Percentiles rank a stretch among this genome's conserved stretches.
Conservation (phyloP, 2,329 filamentous ascomycete species). For the Colletotrichum sp. region DNA sequence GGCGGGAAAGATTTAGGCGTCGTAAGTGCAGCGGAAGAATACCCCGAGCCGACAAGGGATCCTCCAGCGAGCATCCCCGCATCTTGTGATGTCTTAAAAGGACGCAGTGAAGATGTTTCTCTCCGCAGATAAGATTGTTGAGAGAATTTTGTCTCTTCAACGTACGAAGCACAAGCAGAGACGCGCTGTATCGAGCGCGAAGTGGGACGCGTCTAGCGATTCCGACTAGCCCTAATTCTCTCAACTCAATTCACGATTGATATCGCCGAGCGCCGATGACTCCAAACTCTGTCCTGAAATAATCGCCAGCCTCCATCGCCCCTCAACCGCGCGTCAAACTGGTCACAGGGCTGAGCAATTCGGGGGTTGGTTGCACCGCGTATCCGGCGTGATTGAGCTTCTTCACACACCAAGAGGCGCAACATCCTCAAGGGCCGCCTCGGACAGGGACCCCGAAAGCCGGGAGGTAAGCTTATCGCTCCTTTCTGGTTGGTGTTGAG, state of each 20-base stretch:
- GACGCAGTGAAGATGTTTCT: background rate
- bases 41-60: background rate
- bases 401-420: rapidly evolving
- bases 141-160: background rate
- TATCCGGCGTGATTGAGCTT: background rate
- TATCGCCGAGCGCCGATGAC: background rate
- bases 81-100: background rate
- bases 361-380: background rate
- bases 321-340: background rate
- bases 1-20: background rate
- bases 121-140: rapidly evolving
- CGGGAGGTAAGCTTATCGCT: conserved; percentile 14
- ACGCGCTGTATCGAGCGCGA: background rate
- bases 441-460: background rate
- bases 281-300: background rate
- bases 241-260: background rate
- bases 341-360: background rate
- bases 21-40: background rate
- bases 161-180: background rate
- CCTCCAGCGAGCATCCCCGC: background rate
- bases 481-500: background rate
- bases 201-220: conserved; percentile 14
- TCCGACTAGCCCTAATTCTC: background rate
- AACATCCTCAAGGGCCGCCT: background rate
- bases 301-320: background rate